Conservation (phyloP, 2,329 filamentous ascomycete species). For the Helminthosporium solani region DNA sequence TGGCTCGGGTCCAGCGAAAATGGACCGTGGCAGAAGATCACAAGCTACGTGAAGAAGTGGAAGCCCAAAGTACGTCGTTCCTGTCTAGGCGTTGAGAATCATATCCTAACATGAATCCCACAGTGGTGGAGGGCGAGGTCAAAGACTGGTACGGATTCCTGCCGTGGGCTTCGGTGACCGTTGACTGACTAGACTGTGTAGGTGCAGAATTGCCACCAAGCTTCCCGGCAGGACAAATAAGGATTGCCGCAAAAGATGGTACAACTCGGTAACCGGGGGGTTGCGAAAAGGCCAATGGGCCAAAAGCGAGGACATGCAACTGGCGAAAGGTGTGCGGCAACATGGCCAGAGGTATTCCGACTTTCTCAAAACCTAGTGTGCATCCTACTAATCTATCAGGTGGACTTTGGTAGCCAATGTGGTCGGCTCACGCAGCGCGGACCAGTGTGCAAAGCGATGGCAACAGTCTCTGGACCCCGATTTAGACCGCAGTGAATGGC, state of each 20-base stretch:
- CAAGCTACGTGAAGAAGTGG: slow-evolving; percentile 26
- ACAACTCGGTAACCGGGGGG: slow-evolving; percentile 40
- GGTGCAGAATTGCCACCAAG: slow-evolving; percentile 41
- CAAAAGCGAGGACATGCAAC: slow-evolving; percentile 37
- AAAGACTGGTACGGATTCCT: slow-evolving; percentile 26
- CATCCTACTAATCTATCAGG: slow-evolving; percentile 21
- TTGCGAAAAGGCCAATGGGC: slow-evolving; percentile 47
- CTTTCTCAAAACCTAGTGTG: neutral
- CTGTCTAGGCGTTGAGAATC: neutral
- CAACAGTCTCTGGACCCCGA: slow-evolving; percentile 47
- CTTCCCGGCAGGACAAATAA: slow-evolving; percentile 48
- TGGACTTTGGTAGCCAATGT: slow-evolving; percentile 47
- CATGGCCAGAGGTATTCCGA: slow-evolving; percentile 39
- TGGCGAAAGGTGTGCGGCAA: slow-evolving; percentile 37
- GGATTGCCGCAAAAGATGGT: slow-evolving; percentile 49
- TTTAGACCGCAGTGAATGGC: slow-evolving; percentile 44
- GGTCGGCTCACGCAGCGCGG: slow-evolving; percentile 43
- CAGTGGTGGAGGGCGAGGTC: slow-evolving; percentile 18
- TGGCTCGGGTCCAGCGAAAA: slow-evolving; percentile 29
- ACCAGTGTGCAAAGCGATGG: slow-evolving; percentile 52
- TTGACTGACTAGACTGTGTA: neutral
- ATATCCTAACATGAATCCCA: neutral
- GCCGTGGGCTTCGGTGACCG: neutral
- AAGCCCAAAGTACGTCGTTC: slow-evolving; percentile 20
- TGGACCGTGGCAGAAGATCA: slow-evolving; percentile 29